Evolutionary conservation across 176 grass and related monocot species (phyloP).

Genomic region (Stipa capillata): DNA sequence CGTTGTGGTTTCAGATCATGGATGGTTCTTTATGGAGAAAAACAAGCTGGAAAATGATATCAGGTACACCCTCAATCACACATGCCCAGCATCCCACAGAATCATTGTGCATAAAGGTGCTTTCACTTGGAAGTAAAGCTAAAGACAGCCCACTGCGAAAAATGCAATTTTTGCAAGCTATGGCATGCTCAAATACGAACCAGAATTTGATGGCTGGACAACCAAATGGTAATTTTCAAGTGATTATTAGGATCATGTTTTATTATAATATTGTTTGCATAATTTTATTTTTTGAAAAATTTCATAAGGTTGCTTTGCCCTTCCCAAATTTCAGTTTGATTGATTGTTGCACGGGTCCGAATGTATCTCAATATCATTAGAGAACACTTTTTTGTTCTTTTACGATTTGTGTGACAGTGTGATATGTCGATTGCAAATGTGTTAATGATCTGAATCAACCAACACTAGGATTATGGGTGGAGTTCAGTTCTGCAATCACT

Average conservation of each 20-base stretch:
- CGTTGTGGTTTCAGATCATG: neutral
- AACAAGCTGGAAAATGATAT: slow-evolving; percentile 17
- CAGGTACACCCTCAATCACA: slow-evolving; percentile 21
- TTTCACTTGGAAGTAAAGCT: slow-evolving; percentile 37
- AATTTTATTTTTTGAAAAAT: neutral
- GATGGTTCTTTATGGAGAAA: neutral
- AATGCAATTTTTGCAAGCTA: slow-evolving; percentile 4
- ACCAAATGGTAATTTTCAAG: neutral
- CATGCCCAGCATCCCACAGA: slow-evolving; percentile 18
- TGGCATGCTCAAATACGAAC: slow-evolving; percentile 12
- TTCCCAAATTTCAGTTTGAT: neutral
- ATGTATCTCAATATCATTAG: neutral
- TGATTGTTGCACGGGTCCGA: neutral
- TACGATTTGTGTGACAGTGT: neutral
- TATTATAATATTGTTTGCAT: neutral
- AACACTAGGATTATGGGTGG: neutral
- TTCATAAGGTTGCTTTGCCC: neutral
- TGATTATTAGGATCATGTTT: neutral
- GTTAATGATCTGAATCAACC: neutral
- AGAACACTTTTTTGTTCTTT: too few relatives aligned
- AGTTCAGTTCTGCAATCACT: slow-evolving; percentile 4
- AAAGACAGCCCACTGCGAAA: neutral
- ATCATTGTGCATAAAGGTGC: slow-evolving; percentile 28
- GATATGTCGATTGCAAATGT: neutral
- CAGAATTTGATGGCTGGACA: neutral